These are phyloP conservation scores for Gossypium schwendimanii DNA, from an alignment of 441 rosid genomes.

Conservation along the genomic window DNA sequence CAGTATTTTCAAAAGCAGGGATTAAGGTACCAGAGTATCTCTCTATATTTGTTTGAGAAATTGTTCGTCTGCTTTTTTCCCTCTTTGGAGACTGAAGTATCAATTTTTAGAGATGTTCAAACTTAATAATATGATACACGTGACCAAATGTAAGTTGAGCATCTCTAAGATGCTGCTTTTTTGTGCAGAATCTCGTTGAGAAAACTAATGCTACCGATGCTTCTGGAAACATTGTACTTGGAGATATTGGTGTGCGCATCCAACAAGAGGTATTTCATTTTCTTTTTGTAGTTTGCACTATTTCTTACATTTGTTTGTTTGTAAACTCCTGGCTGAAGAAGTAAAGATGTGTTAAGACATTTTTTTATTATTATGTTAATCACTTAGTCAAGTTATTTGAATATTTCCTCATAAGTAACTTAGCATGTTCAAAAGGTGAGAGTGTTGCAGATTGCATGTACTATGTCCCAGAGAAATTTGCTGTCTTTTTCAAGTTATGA, in stretches of 20 bases:
- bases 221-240: constrained; percentile 74
- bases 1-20: not conserved
- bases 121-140: not conserved
- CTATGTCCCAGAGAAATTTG: not conserved
- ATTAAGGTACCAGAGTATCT: not conserved
- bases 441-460: not conserved
- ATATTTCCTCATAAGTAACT: not conserved
- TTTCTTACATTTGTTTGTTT: not conserved
- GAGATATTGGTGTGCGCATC: constrained; percentile 80
- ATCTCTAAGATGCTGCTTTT: constrained; percentile 14
- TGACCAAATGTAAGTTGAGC: not conserved
- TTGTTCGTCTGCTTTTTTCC: not conserved
- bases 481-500: not conserved
- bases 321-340: not conserved
- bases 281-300: constrained; percentile 14
- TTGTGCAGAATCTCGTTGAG: constrained; percentile 59
- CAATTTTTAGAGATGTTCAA: not conserved
- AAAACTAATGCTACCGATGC: constrained; percentile 90
- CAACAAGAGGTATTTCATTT: constrained; percentile 87
- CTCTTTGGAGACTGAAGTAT: not conserved
- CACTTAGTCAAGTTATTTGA: not conserved
- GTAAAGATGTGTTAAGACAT: not conserved
- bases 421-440: not conserved
- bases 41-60: not conserved
- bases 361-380: not conserved